phyloP scores from a whole-genome alignment of 352 stramenopile species.

The Phytophthora litchii region DNA sequence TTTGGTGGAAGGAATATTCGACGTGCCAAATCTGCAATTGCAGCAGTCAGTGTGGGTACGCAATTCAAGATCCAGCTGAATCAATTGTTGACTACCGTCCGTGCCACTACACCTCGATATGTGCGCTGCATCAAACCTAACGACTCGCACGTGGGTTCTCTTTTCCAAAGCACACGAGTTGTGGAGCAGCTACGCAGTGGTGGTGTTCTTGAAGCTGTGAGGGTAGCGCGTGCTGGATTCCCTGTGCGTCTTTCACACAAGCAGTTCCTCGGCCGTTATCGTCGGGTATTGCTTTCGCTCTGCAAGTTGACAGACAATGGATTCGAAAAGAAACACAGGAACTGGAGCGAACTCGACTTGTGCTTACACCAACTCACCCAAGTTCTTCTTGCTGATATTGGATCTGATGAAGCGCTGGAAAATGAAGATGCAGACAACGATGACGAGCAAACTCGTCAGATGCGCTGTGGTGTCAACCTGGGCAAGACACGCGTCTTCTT shows the following conservation, averaged over 20 bases:
- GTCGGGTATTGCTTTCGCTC: conserved; percentile 51
- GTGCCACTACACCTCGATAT: conserved; percentile 96
- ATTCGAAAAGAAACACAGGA: conserved; percentile 24
- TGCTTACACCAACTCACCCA: conserved; percentile 41
- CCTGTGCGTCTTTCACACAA: conserved; percentile 81
- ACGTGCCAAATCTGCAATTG: conserved; percentile 64
- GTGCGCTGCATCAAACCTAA: conserved; percentile 99
- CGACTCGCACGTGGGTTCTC: conserved; percentile 70
- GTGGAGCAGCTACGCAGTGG: conserved; percentile 88
- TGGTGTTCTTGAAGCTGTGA: conserved; percentile 89
- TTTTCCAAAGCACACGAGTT: conserved; percentile 81
- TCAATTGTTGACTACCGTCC: conserved; percentile 93
- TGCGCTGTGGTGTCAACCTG: conserved; percentile 65
- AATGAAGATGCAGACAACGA: conserved; percentile 20
- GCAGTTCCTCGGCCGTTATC: conserved; percentile 80
- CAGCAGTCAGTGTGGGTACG: conserved; percentile 76
- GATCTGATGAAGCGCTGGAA: conserved; percentile 13
- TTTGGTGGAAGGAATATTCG: conserved; percentile 32
- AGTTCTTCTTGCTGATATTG: conserved; percentile 29
- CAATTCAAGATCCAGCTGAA: conserved; percentile 96
- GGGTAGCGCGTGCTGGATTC: conserved; percentile 84
- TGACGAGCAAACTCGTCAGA: conserved; percentile 28
- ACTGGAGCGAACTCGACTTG: conserved; percentile 30
- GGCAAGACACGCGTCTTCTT: conserved; percentile 96
- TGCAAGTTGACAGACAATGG: conserved; percentile 27